phyloP scores from a whole-genome alignment of 2,329 filamentous ascomycete genomes.

The Trichoderma koningii region DNA sequence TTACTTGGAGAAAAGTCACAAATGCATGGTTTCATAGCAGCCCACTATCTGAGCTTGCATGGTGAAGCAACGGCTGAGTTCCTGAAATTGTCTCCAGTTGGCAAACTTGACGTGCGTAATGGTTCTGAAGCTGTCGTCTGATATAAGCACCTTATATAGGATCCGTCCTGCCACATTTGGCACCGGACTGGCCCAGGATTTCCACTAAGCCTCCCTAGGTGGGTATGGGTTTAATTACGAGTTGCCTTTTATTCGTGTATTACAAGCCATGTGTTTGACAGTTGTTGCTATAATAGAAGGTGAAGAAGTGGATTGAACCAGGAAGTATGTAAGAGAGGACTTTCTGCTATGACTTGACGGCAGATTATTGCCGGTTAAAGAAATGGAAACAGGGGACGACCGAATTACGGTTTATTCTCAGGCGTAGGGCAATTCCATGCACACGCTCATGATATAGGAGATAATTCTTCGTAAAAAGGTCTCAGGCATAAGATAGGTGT shows the following conservation, averaged over 20 bases:
- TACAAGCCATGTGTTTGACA: not conserved
- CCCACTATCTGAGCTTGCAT: not conserved
- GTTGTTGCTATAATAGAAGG: not conserved
- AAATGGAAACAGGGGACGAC: too few relatives aligned
- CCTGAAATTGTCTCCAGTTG: not conserved
- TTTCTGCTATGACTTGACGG: not conserved
- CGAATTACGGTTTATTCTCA: too few relatives aligned
- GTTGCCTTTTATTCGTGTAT: not conserved
- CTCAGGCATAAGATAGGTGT: too few relatives aligned
- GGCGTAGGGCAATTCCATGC: too few relatives aligned
- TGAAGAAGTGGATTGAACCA: not conserved
- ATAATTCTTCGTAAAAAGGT: too few relatives aligned
- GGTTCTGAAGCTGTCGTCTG: not conserved
- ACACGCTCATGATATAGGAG: too few relatives aligned
- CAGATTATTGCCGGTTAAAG: slow-evolving; percentile 11
- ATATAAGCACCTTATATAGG: slow-evolving; percentile 22
- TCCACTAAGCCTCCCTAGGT: not conserved
- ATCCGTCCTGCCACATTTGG: slow-evolving; percentile 9
- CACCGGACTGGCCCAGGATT: not conserved
- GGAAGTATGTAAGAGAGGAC: not conserved
- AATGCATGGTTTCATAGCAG: not conserved
- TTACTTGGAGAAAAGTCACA: not conserved
- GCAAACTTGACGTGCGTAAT: not conserved
- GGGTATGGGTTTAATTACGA: slow-evolving; percentile 10
- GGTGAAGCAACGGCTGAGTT: not conserved